These are phyloP conservation scores for Euphrasia arctica DNA, from an alignment of 305 asterid genomes.

Conservation along the genomic window DNA sequence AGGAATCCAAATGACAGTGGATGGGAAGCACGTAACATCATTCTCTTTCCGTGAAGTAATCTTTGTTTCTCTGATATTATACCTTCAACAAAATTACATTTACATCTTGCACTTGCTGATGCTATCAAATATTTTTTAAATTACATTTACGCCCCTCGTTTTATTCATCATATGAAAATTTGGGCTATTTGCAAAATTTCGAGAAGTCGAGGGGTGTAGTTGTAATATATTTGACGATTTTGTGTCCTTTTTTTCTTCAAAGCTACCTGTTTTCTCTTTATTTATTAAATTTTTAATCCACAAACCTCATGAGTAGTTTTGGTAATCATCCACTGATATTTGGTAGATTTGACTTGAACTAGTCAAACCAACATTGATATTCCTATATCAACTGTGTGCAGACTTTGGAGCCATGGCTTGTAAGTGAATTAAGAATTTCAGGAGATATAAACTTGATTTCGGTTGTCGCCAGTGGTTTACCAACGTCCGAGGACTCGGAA, in stretches of 20 bases:
- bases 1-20: slow-evolving; percentile 96
- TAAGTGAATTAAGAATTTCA: slow-evolving; percentile 75
- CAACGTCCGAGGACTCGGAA: slow-evolving; percentile 87
- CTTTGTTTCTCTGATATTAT: slow-evolving; percentile 15
- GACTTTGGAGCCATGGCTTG: slow-evolving; percentile 97
- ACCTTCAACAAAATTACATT: slow-evolving; percentile 7
- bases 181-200: neutral
- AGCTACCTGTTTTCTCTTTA: neutral
- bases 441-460: slow-evolving; percentile 81
- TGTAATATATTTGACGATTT: too few relatives aligned
- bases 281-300: neutral
- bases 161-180: too few relatives aligned
- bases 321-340: too few relatives aligned
- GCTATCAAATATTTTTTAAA: too few relatives aligned
- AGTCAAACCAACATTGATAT: slow-evolving; percentile 11
- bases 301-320: too few relatives aligned
- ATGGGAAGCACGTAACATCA: slow-evolving; percentile 90
- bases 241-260: too few relatives aligned
- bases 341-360: slow-evolving; percentile 18
- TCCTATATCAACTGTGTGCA: slow-evolving; percentile 33
- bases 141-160: too few relatives aligned
- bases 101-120: too few relatives aligned
- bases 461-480: slow-evolving; percentile 87
- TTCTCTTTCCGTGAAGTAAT: slow-evolving; percentile 88
- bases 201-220: neutral